Evolutionary conservation across 768 basidiomycete species (phyloP), one percentile per base, ranked within the genome.

Genomic region (Boletus rubroflammeus): DNA sequence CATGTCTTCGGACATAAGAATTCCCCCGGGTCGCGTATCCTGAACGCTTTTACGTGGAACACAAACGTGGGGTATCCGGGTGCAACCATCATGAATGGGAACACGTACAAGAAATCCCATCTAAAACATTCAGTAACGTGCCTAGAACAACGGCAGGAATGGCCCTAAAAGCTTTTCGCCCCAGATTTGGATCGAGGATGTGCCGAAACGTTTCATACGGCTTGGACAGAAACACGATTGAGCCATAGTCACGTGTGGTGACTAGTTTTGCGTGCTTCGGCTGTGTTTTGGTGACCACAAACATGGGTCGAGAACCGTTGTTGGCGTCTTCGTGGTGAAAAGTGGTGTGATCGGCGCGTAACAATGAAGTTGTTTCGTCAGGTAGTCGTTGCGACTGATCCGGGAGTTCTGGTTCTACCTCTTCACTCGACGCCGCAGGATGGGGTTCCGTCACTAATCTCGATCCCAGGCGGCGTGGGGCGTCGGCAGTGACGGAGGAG

Each of bases 71-170:
- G 42, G 23, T 6, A 45, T 45, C n/a, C 26, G 41, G 19, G 41
- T 15, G 29, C 1, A n/a, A 44, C 10, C 43, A 44, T 26, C 7
- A 10, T 23, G 36, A 42, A 55, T 35, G 15, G 26, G 45, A 51
- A 53, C 23, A 78, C 87, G 69, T 66, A 88, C 87, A 98, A 41
- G 90, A 92, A 49, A 99, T 85, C 10, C 94, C 97, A 66, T 99
- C 96, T 32, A 99, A 76, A 41, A 98, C 81, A 63, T 98, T 98
- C 53, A 98, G 74, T 35, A 98, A 69, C 59, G 83, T 80, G 7
- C 94, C 96, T 23, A 97, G 76, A 15, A 93, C 66, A 3, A 95
- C 92, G 0, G 93, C 89, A 1, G 95, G 94, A n/a, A 95, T 61
- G 0, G 84, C 77, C 46, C 66, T 71, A 5, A 80, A 55, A 0